Base-by-base conservation (phyloP, 257 asterid species). In the Nicotiana otophora region DNA sequence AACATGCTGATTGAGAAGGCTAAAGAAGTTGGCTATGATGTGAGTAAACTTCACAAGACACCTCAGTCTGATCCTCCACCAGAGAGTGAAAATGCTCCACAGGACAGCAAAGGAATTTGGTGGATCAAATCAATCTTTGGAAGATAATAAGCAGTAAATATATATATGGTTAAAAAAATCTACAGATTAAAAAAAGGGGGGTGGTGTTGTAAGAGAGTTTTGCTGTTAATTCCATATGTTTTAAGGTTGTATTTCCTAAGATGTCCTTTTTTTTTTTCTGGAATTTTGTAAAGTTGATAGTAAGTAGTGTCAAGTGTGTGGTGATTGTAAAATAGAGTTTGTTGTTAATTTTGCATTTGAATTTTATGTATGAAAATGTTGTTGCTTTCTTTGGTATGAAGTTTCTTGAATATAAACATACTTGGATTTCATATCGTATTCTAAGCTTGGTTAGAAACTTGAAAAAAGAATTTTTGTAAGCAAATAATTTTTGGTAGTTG, bases 81-180 rank as follows among this genome's bases (percentile, higher is more conserved):
- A 0, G 91, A 85, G 10, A 31, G 81, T 4, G 95, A 90, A 5
- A 86, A 57, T 3, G 69, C 87, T 0, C 90, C 90, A 0, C 19
- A 62, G 7, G 98, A 96, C 83, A 75, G 10, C 3, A 86, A 89
- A 82, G 98, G 98, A 11, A 31, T 92, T 46, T 94, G 97, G 99
- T 94, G 98, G 98, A 9, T 96, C n/a, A 96, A 96, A 84, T 96
- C 98, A 64, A 28, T 96, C 15, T 86, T 93, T 2, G 98, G 93
- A 19, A 94, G 86, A 77, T 94, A 81, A 11, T 30, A 30, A 23
- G 26, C 26, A 23, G 26, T 23, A 23, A 23, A 23, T 23, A 23
- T 23, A 23, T 23, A 23, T 23, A 23, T 23, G 26, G 26, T 23
- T 23, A 23, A 23, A 23, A 23, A 23, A 23, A 23, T 23, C 26